phyloP scores from a whole-genome alignment of 2,329 filamentous ascomycete species.

The Pleurostoma richardsiae region DNA sequence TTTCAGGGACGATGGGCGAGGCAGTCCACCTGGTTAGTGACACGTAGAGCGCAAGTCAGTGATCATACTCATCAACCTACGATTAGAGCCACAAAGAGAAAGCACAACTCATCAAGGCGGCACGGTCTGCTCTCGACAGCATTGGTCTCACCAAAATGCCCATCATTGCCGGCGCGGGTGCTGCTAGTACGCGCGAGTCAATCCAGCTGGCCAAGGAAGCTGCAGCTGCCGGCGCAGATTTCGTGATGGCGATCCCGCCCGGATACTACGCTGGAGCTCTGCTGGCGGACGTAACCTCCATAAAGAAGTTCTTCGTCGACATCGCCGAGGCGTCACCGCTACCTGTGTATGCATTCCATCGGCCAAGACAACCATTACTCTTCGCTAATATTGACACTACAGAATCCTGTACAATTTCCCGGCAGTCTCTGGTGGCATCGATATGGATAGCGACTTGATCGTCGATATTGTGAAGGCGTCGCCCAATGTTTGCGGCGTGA shows the following conservation, averaged over 20 bases:
- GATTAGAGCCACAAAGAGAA: not conserved
- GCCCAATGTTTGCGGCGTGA: slow-evolving; percentile 16
- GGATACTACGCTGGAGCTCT: slow-evolving; percentile 11
- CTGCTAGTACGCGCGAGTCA: not conserved
- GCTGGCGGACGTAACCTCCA: slow-evolving; percentile 7
- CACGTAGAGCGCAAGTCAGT: no score
- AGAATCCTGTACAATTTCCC: slow-evolving; percentile 18
- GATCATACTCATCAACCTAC: not conserved
- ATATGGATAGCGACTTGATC: slow-evolving; percentile 15
- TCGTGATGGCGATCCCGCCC: slow-evolving; percentile 10
- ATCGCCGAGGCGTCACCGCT: slow-evolving; percentile 12
- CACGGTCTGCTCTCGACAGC: not conserved
- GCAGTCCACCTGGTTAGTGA: not conserved
- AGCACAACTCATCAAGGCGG: not conserved
- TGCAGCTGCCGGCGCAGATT: not conserved
- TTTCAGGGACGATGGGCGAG: not conserved
- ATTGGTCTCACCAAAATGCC: slow-evolving; percentile 17
- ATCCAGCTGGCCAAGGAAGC: not conserved
- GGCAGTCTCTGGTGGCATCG: slow-evolving; percentile 11
- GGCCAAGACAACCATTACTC: not conserved
- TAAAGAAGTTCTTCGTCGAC: slow-evolving; percentile 15
- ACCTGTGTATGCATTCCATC: slow-evolving; percentile 9
- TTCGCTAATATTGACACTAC: not conserved
- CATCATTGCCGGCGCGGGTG: not conserved
- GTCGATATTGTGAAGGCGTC: slow-evolving; percentile 11